Evolutionary conservation across 2,329 filamentous ascomycete species (phyloP).

Genomic region (Pseudohalonectria lignicola): DNA sequence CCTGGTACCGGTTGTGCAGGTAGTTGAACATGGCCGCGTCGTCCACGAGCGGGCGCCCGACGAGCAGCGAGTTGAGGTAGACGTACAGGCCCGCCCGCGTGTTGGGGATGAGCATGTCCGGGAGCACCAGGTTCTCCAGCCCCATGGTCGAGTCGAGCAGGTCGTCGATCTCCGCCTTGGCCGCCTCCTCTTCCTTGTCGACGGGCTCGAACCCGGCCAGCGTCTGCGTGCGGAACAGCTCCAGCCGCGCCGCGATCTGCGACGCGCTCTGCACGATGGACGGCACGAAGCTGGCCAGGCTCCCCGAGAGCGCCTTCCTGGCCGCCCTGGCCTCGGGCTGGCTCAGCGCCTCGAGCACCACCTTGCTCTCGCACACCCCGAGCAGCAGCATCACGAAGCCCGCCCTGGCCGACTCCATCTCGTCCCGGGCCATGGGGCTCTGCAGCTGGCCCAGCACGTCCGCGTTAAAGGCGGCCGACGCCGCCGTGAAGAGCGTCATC

Average conservation of each 20-base stretch:
- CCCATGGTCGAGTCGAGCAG: conserved; percentile 45
- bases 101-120: conserved; percentile 60
- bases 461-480: conserved; percentile 35
- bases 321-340: conserved; percentile 20
- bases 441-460: conserved; percentile 33
- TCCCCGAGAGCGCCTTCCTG: conserved; percentile 37
- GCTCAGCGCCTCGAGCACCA: conserved; percentile 41
- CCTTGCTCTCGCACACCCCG: conserved; percentile 47
- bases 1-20: conserved; percentile 62
- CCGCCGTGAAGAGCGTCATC: conserved; percentile 46
- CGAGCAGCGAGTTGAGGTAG: conserved; percentile 75
- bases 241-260: conserved; percentile 40
- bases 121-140: conserved; percentile 40
- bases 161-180: conserved; percentile 42
- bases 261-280: conserved; percentile 46
- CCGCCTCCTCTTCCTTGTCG: conserved; percentile 38
- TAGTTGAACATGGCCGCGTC: conserved; percentile 70
- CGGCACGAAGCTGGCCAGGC: conserved; percentile 41
- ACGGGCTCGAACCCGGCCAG: conserved; percentile 42
- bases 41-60: conserved; percentile 73
- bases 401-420: conserved; percentile 49
- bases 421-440: conserved; percentile 15
- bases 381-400: conserved; percentile 54
- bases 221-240: conserved; percentile 46
- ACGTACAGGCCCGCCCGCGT: conserved; percentile 77